phyloP scores from a whole-genome alignment of 2,329 filamentous ascomycete species.

The Aspergillus sp. region DNA sequence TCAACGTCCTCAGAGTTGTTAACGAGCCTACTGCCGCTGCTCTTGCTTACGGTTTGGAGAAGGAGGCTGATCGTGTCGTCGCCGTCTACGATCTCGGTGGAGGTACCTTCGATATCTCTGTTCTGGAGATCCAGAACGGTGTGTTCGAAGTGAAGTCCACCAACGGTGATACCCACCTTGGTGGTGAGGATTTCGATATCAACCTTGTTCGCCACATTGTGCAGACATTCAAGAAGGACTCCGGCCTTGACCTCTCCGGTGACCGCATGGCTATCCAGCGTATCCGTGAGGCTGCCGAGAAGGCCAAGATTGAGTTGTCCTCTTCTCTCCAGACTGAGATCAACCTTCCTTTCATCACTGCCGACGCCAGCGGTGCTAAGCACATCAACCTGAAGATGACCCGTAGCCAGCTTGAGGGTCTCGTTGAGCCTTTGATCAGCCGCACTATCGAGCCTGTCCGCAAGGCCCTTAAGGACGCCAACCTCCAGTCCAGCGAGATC shows the following conservation, averaged over 20 bases:
- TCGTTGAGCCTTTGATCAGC: slow-evolving; percentile 82
- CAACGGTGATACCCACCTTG: slow-evolving; percentile 96
- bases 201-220: slow-evolving; percentile 88
- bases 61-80: slow-evolving; percentile 81
- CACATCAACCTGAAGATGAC: slow-evolving; percentile 97
- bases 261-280: slow-evolving; percentile 99
- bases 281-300: slow-evolving; percentile 97
- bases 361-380: slow-evolving; percentile 89
- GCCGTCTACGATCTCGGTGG: slow-evolving; percentile 97
- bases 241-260: slow-evolving; percentile 76
- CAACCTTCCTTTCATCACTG: slow-evolving; percentile 97
- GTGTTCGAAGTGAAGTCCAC: slow-evolving; percentile 99
- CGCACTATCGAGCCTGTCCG: slow-evolving; percentile 86
- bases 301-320: slow-evolving; percentile 98
- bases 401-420: slow-evolving; percentile 83
- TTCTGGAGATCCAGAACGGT: slow-evolving; percentile 94
- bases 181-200: slow-evolving; percentile 98
- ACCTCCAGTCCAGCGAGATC: slow-evolving; percentile 84
- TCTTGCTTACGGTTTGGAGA: slow-evolving; percentile 92
- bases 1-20: slow-evolving; percentile 94
- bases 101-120: slow-evolving; percentile 98
- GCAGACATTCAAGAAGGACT: slow-evolving; percentile 93
- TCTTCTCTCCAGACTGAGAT: slow-evolving; percentile 94
- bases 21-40: slow-evolving; percentile 97
- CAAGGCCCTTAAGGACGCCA: slow-evolving; percentile 94